Conservation (phyloP, 352 stramenopile genomes). For the Globisporangium camurandrum region DNA sequence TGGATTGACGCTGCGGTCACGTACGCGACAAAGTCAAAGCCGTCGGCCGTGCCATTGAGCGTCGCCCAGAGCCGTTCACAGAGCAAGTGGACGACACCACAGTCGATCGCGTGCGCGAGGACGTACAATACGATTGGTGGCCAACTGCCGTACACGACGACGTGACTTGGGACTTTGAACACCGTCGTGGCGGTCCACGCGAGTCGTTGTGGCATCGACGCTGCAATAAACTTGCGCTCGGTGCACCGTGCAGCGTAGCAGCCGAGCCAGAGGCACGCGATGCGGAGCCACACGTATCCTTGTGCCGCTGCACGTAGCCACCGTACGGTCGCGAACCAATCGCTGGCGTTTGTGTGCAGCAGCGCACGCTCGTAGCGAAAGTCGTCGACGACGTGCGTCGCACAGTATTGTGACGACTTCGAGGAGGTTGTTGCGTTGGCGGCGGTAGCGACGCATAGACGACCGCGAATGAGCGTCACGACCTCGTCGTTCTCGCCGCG, state of each 20-base stretch:
- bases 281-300: slow-evolving; percentile 38
- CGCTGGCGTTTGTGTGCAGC: slow-evolving; percentile 23
- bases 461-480: slow-evolving; percentile 25
- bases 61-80: slow-evolving; percentile 18
- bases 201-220: not conserved
- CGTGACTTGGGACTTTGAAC: slow-evolving; percentile 20
- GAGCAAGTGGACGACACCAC: slow-evolving; percentile 14
- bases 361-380: slow-evolving; percentile 44
- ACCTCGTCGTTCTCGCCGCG: slow-evolving; percentile 19
- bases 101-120: slow-evolving; percentile 22
- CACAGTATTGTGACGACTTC: slow-evolving; percentile 6
- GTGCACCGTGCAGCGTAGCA: slow-evolving; percentile 13
- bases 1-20: slow-evolving; percentile 16
- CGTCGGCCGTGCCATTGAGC: slow-evolving; percentile 10
- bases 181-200: slow-evolving; percentile 10
- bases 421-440: slow-evolving; percentile 1
- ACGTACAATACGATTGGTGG: slow-evolving; percentile 22
- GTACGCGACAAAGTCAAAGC: slow-evolving; percentile 15
- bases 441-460: slow-evolving; percentile 8
- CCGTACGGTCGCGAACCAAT: slow-evolving; percentile 23
- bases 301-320: slow-evolving; percentile 24
- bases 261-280: slow-evolving; percentile 15
- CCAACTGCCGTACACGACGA: slow-evolving; percentile 32
- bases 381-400: slow-evolving; percentile 34
- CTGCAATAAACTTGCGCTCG: slow-evolving; percentile 11